Conservation (phyloP, 2,329 filamentous ascomycete genomes). For the Verticillium albo-atrum region DNA sequence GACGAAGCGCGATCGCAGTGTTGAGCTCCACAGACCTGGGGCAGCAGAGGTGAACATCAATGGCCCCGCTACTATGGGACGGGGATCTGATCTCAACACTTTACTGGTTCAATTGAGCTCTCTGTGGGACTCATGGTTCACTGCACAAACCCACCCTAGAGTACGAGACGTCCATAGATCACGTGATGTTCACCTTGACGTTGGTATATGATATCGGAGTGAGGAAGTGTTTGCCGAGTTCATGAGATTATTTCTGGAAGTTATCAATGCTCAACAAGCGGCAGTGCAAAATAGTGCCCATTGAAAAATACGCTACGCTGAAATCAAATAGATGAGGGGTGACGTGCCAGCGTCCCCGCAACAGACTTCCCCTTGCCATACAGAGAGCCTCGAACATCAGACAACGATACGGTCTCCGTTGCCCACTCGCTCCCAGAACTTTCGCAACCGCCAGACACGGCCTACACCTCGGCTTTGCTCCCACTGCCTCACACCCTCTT, state of each 20-base stretch:
- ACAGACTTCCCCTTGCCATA: neutral
- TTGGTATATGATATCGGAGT: too few species aligned
- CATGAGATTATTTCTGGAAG: too few species aligned
- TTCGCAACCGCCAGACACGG: slow-evolving; percentile 55
- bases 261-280: neutral
- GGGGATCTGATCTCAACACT: too few species aligned
- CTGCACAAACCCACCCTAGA: too few species aligned
- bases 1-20: neutral
- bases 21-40: neutral
- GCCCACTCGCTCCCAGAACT: slow-evolving; percentile 62
- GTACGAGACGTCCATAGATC: too few species aligned
- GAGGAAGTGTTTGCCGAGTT: too few species aligned
- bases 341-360: neutral
- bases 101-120: too few species aligned
- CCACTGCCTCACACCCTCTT: slow-evolving; percentile 40
- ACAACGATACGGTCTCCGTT: slow-evolving; percentile 25
- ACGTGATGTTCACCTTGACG: too few species aligned
- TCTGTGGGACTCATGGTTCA: too few species aligned
- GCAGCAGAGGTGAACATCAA: neutral
- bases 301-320: too few species aligned
- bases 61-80: neutral
- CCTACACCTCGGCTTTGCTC: slow-evolving; percentile 50
- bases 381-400: neutral
- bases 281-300: too few species aligned
- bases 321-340: too few species aligned